A percentile compares a stretch with the other conserved stretches of the same genome.
Evolutionary conservation across 2,329 filamentous ascomycete genomes (phyloP).

Genomic region (Aspergillus transmontanensis): DNA sequence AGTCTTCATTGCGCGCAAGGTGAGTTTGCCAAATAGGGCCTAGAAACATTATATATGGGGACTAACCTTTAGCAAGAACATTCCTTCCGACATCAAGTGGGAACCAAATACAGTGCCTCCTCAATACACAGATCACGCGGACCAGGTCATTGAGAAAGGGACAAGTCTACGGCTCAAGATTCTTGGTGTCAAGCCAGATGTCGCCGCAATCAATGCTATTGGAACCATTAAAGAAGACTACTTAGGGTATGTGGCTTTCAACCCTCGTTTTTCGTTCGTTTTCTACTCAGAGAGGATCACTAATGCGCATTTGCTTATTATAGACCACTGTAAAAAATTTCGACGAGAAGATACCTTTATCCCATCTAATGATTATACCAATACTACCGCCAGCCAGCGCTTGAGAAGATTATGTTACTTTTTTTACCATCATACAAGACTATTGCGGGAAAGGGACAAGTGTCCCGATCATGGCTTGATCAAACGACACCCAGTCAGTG

Average conservation of each 20-base stretch:
- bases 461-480: constrained; percentile 1
- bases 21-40: constrained; percentile 51
- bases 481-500: neutral
- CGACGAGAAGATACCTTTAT: constrained; percentile 25
- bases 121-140: constrained; percentile 92
- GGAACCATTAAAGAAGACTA: constrained; percentile 87
- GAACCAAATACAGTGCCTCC: constrained; percentile 96
- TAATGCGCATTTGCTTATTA: constrained; percentile 13
- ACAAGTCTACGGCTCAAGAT: constrained; percentile 94
- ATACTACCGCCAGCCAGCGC: constrained; percentile 11
- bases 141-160: constrained; percentile 89
- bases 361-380: constrained; percentile 18
- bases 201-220: constrained; percentile 94
- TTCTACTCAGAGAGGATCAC: neutral
- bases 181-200: constrained; percentile 88
- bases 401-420: constrained; percentile 4
- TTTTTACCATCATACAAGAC: constrained; percentile 4
- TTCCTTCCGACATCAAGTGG: constrained; percentile 89
- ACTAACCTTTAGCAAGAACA: constrained; percentile 48
- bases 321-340: constrained; percentile 35
- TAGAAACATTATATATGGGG: neutral
- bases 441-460: neutral
- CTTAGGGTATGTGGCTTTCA: constrained; percentile 43
- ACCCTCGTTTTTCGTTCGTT: neutral
- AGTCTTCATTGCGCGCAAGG: constrained; percentile 65